Evolutionary conservation across 352 stramenopile genomes (phyloP).

Genomic region (Aphanomyces cochlioides): DNA sequence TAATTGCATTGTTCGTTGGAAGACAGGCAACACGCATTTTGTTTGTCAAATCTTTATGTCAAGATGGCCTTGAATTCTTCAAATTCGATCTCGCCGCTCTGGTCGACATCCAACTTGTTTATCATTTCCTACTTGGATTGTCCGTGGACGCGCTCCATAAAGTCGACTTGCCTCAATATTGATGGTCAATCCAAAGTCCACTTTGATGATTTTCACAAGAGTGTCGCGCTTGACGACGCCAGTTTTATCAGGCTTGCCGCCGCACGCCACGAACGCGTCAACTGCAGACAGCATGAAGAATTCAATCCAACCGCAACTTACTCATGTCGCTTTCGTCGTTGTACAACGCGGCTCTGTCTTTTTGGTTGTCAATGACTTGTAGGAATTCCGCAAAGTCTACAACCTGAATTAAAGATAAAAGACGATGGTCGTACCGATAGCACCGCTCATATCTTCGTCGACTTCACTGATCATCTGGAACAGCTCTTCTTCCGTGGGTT

Average conservation of each 20-base stretch:
- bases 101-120: constrained; percentile 94
- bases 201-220: constrained; percentile 94
- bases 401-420: not conserved
- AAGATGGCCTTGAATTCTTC: constrained; percentile 93
- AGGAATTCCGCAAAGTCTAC: constrained; percentile 96
- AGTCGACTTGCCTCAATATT: constrained; percentile 83
- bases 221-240: constrained; percentile 89
- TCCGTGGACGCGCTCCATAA: not conserved
- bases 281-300: constrained; percentile 41
- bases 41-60: constrained; percentile 40
- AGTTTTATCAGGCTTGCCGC: constrained; percentile 89
- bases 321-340: constrained; percentile 97
- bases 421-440: constrained; percentile 53
- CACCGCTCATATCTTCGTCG: constrained; percentile 91
- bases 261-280: constrained; percentile 95
- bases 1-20: constrained; percentile 13
- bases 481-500: constrained; percentile 97
- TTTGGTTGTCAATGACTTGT: constrained; percentile 98
- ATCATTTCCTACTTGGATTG: constrained; percentile 79
- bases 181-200: constrained; percentile 94
- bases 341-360: constrained; percentile 92
- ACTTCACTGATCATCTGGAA: constrained; percentile 95
- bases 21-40: not conserved
- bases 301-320: constrained; percentile 26
- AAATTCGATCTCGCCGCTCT: constrained; percentile 94